These are phyloP conservation scores for Alternaria longipes DNA, from an alignment of 2,329 filamentous ascomycete genomes.

Conservation along the genomic window DNA sequence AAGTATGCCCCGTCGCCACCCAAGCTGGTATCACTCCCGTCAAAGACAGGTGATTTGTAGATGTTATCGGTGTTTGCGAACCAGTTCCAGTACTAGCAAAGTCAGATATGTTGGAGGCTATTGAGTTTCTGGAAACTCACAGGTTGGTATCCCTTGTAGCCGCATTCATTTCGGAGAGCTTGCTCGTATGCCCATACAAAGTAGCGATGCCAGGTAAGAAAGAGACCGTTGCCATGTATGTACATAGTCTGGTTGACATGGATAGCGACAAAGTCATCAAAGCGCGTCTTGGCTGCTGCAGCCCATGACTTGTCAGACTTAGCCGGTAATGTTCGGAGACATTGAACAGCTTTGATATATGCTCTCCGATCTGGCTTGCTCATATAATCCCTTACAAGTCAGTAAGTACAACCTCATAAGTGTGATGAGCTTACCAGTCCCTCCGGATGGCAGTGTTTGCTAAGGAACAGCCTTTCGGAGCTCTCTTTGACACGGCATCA, in stretches of 20 bases:
- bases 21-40: constrained; percentile 10
- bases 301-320: constrained; percentile 10
- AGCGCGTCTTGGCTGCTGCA: constrained; percentile 13
- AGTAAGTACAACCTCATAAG: background rate
- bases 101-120: background rate
- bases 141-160: constrained; percentile 13
- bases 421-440: background rate
- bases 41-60: constrained; percentile 7
- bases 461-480: background rate
- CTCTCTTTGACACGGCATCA: background rate
- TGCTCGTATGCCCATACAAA: constrained; percentile 13
- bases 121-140: background rate
- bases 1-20: constrained; percentile 14
- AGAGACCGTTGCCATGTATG: constrained; percentile 7
- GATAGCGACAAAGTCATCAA: constrained; percentile 12
- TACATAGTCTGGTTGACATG: constrained; percentile 11
- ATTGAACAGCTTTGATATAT: constrained; percentile 9
- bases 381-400: constrained; percentile 9
- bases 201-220: constrained; percentile 13
- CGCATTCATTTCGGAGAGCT: constrained; percentile 12
- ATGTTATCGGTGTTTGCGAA: constrained; percentile 9
- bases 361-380: background rate
- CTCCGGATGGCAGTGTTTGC: constrained; percentile 4
- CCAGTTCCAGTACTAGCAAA: constrained; percentile 12
- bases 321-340: constrained; percentile 9